phyloP scores from a whole-genome alignment of 225 moss, liverwort and hornwort genomes.

The Takakia lepidozioides region DNA sequence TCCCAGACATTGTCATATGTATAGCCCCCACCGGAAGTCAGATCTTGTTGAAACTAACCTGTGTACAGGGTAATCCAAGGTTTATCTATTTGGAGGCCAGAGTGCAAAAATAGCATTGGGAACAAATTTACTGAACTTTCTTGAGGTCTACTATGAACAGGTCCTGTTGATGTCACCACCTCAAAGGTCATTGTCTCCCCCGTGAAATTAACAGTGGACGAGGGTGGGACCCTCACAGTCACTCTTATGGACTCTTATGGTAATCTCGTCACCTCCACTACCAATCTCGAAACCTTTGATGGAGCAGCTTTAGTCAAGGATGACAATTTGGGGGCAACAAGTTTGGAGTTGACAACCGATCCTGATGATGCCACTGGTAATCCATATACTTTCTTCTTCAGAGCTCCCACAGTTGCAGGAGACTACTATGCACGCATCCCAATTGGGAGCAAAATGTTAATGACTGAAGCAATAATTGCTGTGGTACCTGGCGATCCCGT shows the following conservation, averaged over 20 bases:
- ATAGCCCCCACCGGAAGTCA: too few species aligned
- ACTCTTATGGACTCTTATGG: slow-evolving; percentile 23
- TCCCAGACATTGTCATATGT: too few species aligned
- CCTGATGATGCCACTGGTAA: slow-evolving; percentile 11
- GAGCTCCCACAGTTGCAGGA: slow-evolving; percentile 16
- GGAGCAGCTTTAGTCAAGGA: slow-evolving; percentile 19
- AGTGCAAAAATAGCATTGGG: too few species aligned
- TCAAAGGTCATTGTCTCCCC: slow-evolving; percentile 9
- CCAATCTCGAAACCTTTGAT: slow-evolving; percentile 16
- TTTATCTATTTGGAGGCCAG: too few species aligned
- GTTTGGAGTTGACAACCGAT: slow-evolving; percentile 3
- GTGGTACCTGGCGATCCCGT: slow-evolving; percentile 11
- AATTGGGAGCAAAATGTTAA: slow-evolving; percentile 9
- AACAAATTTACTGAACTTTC: too few species aligned
- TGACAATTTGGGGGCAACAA: slow-evolving; percentile 11
- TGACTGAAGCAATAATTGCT: slow-evolving; percentile 8
- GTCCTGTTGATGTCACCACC: slow-evolving; percentile 7
- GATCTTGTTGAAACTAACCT: too few species aligned
- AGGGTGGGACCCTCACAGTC: slow-evolving; percentile 15
- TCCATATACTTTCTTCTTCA: slow-evolving; percentile 26
- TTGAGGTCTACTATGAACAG: neutral
- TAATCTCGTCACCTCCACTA: slow-evolving; percentile 6
- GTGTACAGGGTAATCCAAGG: too few species aligned
- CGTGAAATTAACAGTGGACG: slow-evolving; percentile 13
- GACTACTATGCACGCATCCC: slow-evolving; percentile 22